Percentiles rank a stretch among this genome's conserved stretches.
These are phyloP conservation scores for Trichoderma parareesei DNA, from an alignment of 495 filamentous ascomycete genomes.

Conservation along the genomic window DNA sequence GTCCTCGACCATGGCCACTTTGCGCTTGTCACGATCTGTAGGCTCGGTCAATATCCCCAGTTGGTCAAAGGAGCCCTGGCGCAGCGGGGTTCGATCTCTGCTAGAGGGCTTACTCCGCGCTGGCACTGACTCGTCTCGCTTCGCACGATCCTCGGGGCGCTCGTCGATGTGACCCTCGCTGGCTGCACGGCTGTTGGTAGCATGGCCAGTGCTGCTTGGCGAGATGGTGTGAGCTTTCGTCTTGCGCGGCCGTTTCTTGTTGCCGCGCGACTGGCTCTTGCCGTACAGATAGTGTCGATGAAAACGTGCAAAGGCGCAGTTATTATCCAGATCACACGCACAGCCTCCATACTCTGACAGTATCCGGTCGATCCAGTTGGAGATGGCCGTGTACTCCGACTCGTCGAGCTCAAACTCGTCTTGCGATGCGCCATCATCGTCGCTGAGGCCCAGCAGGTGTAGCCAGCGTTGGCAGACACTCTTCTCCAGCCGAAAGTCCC, in stretches of 20 bases:
- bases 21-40: conserved; percentile 80
- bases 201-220: conserved; percentile 58
- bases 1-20: conserved; percentile 77
- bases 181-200: conserved; percentile 68
- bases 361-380: conserved; percentile 55
- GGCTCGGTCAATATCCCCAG: conserved; percentile 51
- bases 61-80: conserved; percentile 43
- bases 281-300: conserved; percentile 52
- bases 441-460: conserved; percentile 42
- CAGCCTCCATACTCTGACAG: conserved; percentile 84
- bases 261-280: conserved; percentile 42
- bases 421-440: conserved; percentile 29
- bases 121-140: conserved; percentile 66
- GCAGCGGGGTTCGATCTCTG: conserved; percentile 70
- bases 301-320: conserved; percentile 66
- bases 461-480: conserved; percentile 32
- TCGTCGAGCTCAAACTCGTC: conserved; percentile 38
- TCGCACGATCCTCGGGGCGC: conserved; percentile 42
- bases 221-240: conserved; percentile 47
- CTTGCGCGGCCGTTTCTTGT: conserved; percentile 55
- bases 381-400: conserved; percentile 41
- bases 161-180: conserved; percentile 61
- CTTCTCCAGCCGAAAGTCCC: conserved; percentile 47
- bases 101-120: conserved; percentile 66
- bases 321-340: conserved; percentile 58